These are phyloP conservation scores for Vigna nakashimae DNA, from an alignment of 306 rosid genomes.

Conservation along the genomic window DNA sequence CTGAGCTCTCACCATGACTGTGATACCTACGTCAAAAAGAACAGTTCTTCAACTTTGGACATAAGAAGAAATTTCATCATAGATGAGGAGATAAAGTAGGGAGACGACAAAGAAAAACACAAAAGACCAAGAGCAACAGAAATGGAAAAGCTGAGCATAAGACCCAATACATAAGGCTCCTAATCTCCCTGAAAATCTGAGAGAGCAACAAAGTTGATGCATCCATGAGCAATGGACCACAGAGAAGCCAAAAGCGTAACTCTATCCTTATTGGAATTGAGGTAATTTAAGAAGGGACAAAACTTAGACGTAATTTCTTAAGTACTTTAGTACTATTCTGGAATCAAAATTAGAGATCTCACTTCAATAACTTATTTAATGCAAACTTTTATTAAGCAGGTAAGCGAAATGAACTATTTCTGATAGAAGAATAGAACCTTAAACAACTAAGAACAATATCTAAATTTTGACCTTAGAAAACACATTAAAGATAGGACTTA, in stretches of 20 bases:
- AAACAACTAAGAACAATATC: neutral
- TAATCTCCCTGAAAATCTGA: neutral
- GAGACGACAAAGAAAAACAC: neutral
- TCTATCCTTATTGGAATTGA: constrained; percentile 1
- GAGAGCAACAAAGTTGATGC: constrained; percentile 10
- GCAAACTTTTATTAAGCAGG: neutral
- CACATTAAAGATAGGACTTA: neutral
- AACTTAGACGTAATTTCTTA: neutral
- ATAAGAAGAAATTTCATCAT: constrained; percentile 21
- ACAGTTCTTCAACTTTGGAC: constrained; percentile 32
- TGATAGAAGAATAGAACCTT: neutral
- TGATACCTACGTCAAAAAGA: constrained; percentile 54
- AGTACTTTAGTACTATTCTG: neutral
- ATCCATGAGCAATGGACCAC: neutral
- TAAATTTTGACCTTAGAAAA: neutral
- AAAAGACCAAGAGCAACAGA: constrained; percentile 27
- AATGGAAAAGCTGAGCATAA: neutral
- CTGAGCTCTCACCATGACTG: constrained; percentile 75
- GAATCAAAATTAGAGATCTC: neutral
- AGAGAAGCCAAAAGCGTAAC: neutral
- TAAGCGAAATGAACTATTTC: neutral
- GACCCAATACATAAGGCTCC: constrained; percentile 6
- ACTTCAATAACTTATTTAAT: neutral
- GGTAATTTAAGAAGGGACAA: neutral
- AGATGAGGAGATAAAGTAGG: constrained; percentile 19